Percentiles rank a stretch among this genome's conserved stretches.
Conservation (phyloP, 2,329 filamentous ascomycete genomes). For the Mariannaea sp. region DNA sequence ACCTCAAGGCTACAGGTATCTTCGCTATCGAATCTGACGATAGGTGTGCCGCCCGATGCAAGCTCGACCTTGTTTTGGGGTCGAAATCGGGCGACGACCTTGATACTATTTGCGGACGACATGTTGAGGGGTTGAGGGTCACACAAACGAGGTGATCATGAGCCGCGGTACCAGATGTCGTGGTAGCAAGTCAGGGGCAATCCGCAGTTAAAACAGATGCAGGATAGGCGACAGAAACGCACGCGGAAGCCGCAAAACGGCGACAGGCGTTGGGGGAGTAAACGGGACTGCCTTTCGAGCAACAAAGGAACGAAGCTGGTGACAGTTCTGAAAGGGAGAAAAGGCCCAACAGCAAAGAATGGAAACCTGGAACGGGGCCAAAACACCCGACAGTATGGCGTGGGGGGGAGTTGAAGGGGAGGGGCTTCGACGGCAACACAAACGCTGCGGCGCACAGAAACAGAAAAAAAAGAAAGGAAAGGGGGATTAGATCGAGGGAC, state of each 20-base stretch:
- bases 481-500: slow-evolving; percentile 11
- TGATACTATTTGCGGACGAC: slow-evolving; percentile 69
- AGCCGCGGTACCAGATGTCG: slow-evolving; percentile 23
- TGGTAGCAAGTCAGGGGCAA: slow-evolving; percentile 25
- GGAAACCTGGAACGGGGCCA: slow-evolving; percentile 16
- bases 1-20: slow-evolving; percentile 89
- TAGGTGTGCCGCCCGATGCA: slow-evolving; percentile 85
- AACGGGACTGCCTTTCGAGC: slow-evolving; percentile 11
- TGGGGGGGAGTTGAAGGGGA: slow-evolving; percentile 31
- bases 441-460: slow-evolving; percentile 29
- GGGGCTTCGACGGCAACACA: slow-evolving; percentile 24
- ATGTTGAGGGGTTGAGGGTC: slow-evolving; percentile 45
- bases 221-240: slow-evolving; percentile 19
- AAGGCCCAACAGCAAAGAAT: slow-evolving; percentile 6
- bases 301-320: slow-evolving; percentile 1
- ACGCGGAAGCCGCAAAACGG: slow-evolving; percentile 34
- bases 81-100: slow-evolving; percentile 96
- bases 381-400: slow-evolving; percentile 28
- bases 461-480: slow-evolving; percentile 6
- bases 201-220: slow-evolving; percentile 31
- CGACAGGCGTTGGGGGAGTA: slow-evolving; percentile 28
- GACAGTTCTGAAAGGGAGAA: slow-evolving; percentile 1
- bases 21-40: slow-evolving; percentile 85
- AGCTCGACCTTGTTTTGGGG: slow-evolving; percentile 96
- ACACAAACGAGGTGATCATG: slow-evolving; percentile 36